Conservation (phyloP, 2,329 filamentous ascomycete species). For the Drechslera avenae region DNA sequence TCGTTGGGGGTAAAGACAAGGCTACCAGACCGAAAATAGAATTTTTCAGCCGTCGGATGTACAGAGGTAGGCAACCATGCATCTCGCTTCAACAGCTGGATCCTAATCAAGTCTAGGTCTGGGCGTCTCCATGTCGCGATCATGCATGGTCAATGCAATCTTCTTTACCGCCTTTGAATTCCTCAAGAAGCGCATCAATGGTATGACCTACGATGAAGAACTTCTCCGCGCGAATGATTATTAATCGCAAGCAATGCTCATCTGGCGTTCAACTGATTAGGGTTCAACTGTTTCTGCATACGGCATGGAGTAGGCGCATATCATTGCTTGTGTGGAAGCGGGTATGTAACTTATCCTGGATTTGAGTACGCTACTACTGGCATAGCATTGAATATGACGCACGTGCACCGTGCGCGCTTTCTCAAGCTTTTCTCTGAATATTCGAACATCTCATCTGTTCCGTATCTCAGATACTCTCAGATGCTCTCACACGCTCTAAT, state of each 20-base stretch:
- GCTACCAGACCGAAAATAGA: constrained; percentile 68
- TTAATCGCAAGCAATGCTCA: too few relatives aligned
- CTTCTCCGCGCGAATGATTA: constrained; percentile 34
- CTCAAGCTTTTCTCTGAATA: neutral
- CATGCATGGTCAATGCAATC: constrained; percentile 82
- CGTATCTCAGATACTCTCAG: too few relatives aligned
- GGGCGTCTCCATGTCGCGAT: constrained; percentile 81
- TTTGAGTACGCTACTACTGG: constrained; percentile 11
- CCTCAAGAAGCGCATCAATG: constrained; percentile 66
- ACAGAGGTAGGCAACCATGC: constrained; percentile 63
- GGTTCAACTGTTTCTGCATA: constrained; percentile 26
- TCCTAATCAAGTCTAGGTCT: constrained; percentile 52
- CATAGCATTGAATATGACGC: constrained; percentile 21
- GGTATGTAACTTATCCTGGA: constrained; percentile 18
- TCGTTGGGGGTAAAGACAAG: constrained; percentile 69
- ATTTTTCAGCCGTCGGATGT: constrained; percentile 79
- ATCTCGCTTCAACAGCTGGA: neutral
- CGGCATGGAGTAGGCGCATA: constrained; percentile 28
- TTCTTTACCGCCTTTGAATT: constrained; percentile 91
- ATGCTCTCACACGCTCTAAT: too few relatives aligned
- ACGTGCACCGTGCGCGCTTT: neutral
- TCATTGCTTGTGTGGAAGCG: constrained; percentile 4
- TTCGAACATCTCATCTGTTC: too few relatives aligned
- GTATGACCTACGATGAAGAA: constrained; percentile 46
- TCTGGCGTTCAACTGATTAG: constrained; percentile 12